Base-by-base conservation (phyloP, 2,329 filamentous ascomycete genomes). In the Pseudocercospora vitis region DNA sequence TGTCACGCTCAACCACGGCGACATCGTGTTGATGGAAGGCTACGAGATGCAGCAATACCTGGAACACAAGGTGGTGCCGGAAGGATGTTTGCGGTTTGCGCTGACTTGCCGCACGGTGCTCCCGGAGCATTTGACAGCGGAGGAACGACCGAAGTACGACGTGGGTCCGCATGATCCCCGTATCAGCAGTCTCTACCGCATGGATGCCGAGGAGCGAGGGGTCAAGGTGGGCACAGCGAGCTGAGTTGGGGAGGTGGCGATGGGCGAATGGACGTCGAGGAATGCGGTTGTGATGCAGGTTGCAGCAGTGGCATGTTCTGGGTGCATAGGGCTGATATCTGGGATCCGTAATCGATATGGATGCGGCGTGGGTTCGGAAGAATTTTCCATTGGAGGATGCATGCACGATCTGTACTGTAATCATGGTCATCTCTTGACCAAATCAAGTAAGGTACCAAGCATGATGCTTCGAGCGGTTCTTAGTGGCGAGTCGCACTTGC, bases 21-120 rank as follows among this genome's bases (percentile, higher is more conserved):
- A 87, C 63, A 78, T 87, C 8, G 76, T 83, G 2, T 71, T 86
- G 14, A 87, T 87, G 83, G 78, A 84, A 59, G 84, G 83, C 0
- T 71, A 70, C 0, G 70, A 72, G 0, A 80, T 88, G 9, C 85
- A 88, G 60, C 73, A 76, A 59, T 73, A 77, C 16, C 83, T 84
- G 50, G 82, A 86, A 76, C 82, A 85, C 62, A 70, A 72, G 16
- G 81, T 85, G 0, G 74, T 73, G 0, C 77, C 81, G 3, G 55
- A 68, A 7, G 80, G 80, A 0, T 74, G 72, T 46, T 68, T 82
- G 35, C 72, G 81, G 2, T 84, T 82, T 65, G 81, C 81, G 0
- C 60, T 85, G 44, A 85, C 82, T 0, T 78, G 76, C 53, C 74
- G 82, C 1, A 76, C 76, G 31, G 77, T 85, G 16, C 71, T 76